phyloP scores from a whole-genome alignment of 805 yeast genomes.

The Schizosaccharomyces osmophilus region DNA sequence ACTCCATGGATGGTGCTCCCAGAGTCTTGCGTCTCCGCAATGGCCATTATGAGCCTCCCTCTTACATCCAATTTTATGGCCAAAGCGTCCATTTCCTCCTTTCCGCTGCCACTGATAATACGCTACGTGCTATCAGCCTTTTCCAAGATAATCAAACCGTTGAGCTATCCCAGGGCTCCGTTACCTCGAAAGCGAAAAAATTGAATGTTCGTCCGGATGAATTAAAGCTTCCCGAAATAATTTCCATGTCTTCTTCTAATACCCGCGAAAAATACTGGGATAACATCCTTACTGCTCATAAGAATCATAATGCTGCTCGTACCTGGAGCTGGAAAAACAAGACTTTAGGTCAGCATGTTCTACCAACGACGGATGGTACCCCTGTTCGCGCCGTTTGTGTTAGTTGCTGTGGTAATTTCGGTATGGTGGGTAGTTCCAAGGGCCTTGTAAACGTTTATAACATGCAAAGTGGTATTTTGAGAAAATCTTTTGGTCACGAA shows the following conservation, averaged over 20 bases:
- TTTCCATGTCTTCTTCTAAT: conserved; percentile 10
- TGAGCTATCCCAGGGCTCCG: conserved; percentile 59
- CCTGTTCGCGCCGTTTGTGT: conserved; percentile 50
- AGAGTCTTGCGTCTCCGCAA: conserved; percentile 80
- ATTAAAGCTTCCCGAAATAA: conserved; percentile 48
- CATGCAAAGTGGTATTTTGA: conserved; percentile 66
- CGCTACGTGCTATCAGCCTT: conserved; percentile 78
- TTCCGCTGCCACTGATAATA: conserved; percentile 65
- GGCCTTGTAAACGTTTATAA: conserved; percentile 77
- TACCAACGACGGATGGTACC: conserved; percentile 58
- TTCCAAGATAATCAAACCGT: conserved; percentile 93
- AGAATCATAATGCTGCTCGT: conserved; percentile 58
- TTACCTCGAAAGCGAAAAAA: conserved; percentile 21
- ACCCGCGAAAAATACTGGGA: conserved; percentile 36
- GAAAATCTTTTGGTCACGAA: conserved; percentile 36
- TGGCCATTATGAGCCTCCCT: conserved; percentile 89
- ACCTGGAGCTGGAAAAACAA: conserved; percentile 71
- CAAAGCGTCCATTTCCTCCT: conserved; percentile 59
- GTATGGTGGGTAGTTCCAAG: conserved; percentile 60
- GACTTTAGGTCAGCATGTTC: conserved; percentile 49
- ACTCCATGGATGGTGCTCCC: conserved; percentile 36
- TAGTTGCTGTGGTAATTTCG: conserved; percentile 90
- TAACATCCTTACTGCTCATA: conserved; percentile 69
- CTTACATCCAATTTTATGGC: conserved; percentile 49
- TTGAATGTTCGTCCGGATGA: conserved; percentile 11